A percentile compares a stretch with the other conserved stretches of the same genome.
Conservation (phyloP, 2,329 filamentous ascomycete species). For the Ascochyta rabiei region DNA sequence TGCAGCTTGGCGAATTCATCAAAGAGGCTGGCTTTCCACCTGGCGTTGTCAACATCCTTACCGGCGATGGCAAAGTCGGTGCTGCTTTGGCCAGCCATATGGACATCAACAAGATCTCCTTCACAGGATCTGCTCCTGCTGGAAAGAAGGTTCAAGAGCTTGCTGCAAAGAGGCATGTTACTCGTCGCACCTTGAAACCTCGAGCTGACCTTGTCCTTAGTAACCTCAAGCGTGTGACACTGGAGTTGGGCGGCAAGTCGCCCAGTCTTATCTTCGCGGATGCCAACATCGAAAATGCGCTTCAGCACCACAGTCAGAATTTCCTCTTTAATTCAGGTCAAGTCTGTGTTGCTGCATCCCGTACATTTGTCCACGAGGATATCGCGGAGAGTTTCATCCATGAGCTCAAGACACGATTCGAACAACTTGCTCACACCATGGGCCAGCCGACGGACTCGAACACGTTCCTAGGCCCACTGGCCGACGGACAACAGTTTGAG, state of each 20-base stretch:
- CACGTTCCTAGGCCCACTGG: constrained; percentile 40
- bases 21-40: constrained; percentile 47
- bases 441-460: constrained; percentile 26
- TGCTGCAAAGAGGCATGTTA: constrained; percentile 25
- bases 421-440: constrained; percentile 24
- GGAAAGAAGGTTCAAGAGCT: constrained; percentile 46
- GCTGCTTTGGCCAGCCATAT: constrained; percentile 49
- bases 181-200: background rate
- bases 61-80: constrained; percentile 41
- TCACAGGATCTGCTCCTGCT: constrained; percentile 47
- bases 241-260: constrained; percentile 57
- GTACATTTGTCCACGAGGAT: constrained; percentile 37
- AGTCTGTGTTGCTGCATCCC: constrained; percentile 35
- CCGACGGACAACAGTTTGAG: constrained; percentile 35
- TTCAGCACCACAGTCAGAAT: constrained; percentile 31
- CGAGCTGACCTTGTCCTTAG: constrained; percentile 4
- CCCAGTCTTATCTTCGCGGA: constrained; percentile 56
- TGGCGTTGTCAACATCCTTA: constrained; percentile 48
- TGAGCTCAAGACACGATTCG: constrained; percentile 31
- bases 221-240: constrained; percentile 50
- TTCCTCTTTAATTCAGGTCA: constrained; percentile 38
- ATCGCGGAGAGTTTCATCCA: constrained; percentile 40
- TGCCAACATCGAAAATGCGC: constrained; percentile 55
- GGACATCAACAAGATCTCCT: constrained; percentile 51
- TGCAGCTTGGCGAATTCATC: constrained; percentile 34